These are phyloP conservation scores for Logfia minima DNA, from an alignment of 129 eudicot genomes.

Conservation along the genomic window DNA sequence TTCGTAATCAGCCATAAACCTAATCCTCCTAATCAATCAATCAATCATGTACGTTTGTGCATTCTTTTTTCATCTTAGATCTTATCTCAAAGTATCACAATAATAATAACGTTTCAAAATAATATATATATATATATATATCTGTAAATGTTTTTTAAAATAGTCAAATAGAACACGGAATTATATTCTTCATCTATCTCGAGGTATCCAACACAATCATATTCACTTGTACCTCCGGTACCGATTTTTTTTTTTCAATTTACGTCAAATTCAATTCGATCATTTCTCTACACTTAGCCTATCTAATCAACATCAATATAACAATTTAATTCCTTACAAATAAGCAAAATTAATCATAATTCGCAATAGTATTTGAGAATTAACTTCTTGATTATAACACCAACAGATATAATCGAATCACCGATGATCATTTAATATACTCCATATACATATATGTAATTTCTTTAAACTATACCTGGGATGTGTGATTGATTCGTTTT, in stretches of 20 bases:
- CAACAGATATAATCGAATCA: background rate
- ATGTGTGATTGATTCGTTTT: constrained; percentile 55
- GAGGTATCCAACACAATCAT: background rate
- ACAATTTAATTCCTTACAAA: background rate
- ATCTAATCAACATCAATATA: background rate
- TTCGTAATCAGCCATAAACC: background rate
- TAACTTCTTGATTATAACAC: constrained; percentile 9
- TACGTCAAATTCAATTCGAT: constrained; percentile 8
- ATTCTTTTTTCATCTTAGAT: background rate
- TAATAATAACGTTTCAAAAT: background rate
- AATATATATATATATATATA: too few species aligned
- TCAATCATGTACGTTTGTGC: background rate
- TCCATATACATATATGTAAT: background rate
- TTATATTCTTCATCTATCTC: background rate
- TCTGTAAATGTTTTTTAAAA: too few species aligned
- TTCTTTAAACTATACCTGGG: constrained; percentile 61
- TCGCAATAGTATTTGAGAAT: background rate
- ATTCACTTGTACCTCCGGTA: background rate
- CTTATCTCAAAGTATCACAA: background rate
- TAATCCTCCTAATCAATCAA: background rate
- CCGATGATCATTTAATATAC: background rate
- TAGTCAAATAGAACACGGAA: background rate
- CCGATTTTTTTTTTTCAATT: background rate
- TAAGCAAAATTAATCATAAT: background rate
- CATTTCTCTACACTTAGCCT: background rate